phyloP scores from a whole-genome alignment of 75 land plant species.

The Selaginella moellendorffii region DNA sequence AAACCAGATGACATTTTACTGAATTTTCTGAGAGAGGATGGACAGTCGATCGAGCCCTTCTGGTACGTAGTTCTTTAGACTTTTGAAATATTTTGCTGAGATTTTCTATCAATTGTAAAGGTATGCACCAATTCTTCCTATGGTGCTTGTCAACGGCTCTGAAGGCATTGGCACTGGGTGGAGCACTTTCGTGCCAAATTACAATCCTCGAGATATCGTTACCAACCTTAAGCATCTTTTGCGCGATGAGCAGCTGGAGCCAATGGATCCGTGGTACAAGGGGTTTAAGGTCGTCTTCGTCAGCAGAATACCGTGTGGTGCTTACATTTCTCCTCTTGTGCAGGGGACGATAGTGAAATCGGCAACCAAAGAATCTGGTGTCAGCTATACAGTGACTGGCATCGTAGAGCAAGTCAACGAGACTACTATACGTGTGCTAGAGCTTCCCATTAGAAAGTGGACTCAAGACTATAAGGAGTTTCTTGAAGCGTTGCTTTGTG shows the following conservation, averaged over 20 bases:
- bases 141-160: conserved; percentile 93
- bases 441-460: conserved; percentile 83
- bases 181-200: conserved; percentile 93
- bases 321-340: neutral
- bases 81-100: neutral
- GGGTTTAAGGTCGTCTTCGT: conserved; percentile 91
- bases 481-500: conserved; percentile 42
- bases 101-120: conserved; percentile 23
- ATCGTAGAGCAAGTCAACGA: conserved; percentile 63
- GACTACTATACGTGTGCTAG: conserved; percentile 63
- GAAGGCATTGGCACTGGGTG: conserved; percentile 99
- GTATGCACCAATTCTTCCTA: conserved; percentile 81
- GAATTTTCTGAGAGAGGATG: conserved; percentile 81
- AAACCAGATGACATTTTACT: conserved; percentile 83
- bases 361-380: conserved; percentile 54
- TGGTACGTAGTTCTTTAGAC: conserved; percentile 33
- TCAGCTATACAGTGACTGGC: conserved; percentile 61
- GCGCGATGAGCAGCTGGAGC: conserved; percentile 53
- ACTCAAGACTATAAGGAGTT: conserved; percentile 91
- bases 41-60: conserved; percentile 76
- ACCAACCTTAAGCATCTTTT: conserved; percentile 57
- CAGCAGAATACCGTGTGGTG: neutral
- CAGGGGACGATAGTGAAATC: conserved; percentile 78
- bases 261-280: conserved; percentile 97
- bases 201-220: conserved; percentile 85